Conservation (phyloP, 176 grass and related monocot species). For the Sorghum bicolor region DNA sequence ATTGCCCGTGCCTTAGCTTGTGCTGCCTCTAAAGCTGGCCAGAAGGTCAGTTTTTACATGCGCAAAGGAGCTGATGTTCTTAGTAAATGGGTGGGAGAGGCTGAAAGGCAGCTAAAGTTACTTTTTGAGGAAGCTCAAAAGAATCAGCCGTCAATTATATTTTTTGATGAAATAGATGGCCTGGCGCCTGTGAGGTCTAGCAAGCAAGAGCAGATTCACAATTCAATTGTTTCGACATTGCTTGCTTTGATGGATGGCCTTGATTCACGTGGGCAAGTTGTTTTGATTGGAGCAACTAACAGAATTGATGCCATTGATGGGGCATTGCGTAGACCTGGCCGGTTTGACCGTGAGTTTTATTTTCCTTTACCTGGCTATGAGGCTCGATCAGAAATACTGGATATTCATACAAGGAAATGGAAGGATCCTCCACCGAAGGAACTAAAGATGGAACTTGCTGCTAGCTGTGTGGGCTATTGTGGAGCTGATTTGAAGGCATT, state of each 20-base stretch:
- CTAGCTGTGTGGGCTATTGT: constrained; percentile 98
- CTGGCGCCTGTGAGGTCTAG: constrained; percentile 98
- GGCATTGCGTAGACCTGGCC: constrained; percentile 90
- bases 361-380: constrained; percentile 97
- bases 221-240: constrained; percentile 98
- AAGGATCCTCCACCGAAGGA: constrained; percentile 80
- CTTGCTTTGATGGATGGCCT: constrained; percentile 99
- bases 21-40: constrained; percentile 91
- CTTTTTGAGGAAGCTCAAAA: constrained; percentile 99
- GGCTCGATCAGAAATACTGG: constrained; percentile 85
- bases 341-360: constrained; percentile 96
- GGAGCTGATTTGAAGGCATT: constrained; percentile 97
- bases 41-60: constrained; percentile 99
- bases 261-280: constrained; percentile 98
- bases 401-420: constrained; percentile 99
- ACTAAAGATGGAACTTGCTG: constrained; percentile 90
- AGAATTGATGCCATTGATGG: constrained; percentile 99
- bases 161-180: constrained; percentile 99
- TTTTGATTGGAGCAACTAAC: constrained; percentile 98
- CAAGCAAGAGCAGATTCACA: constrained; percentile 99
- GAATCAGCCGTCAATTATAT: constrained; percentile 98
- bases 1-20: constrained; percentile 98
- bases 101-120: constrained; percentile 96
- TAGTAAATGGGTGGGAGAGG: constrained; percentile 99
- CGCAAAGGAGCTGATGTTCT: constrained; percentile 99